Base-by-base conservation (phyloP, 345 rosid species). In the Populus euphratica region DNA sequence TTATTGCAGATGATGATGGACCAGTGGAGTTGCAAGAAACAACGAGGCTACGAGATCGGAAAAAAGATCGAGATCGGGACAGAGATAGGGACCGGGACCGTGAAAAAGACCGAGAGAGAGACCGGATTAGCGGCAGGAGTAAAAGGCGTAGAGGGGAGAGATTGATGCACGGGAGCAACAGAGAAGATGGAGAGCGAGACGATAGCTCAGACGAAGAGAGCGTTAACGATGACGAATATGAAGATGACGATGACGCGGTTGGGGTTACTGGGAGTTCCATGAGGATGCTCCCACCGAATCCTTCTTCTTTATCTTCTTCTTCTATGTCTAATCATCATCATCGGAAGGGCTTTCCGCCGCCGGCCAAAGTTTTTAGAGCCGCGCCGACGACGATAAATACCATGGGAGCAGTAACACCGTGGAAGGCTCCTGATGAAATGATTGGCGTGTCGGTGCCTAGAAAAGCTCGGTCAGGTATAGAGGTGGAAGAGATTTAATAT, bases 381-480 rank as follows among this genome's bases (percentile, higher is more conserved):
- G 70, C 90, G 74, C 87, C 92, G 50, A 73, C 93, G 52, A 73
- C 82, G 68, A n/a, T 85, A 54, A 63, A 80, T 29, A 3, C 80
- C 67, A 49, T 76, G 21, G 13, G 74, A 18, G n/a, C 77, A 56
- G 68, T 56, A 5, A 29, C 78, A 1, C 85, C 85, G 1, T 91
- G 97, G 97, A 92, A 91, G 77, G 90, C 95, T 16, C 88, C 92
- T 14, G 99, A 92, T 62, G 99, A 96, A 86, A 91, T 96, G 98
- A 96, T 96, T 83, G 94, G 98, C 20, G 97, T 94, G 56, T 86
- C 97, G 78, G 99, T 96, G 68, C 99, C 99, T 77, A 84, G 99
- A 85, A 96, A 94, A 92, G 99, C 99, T 87, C 98, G 99, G 90
- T 91, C 99, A 94, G 99, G 99, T 96, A 92, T 88, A 85, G 97